phyloP scores from a whole-genome alignment of 2,329 filamentous ascomycete species.

The Aspergillus carbonarius region DNA sequence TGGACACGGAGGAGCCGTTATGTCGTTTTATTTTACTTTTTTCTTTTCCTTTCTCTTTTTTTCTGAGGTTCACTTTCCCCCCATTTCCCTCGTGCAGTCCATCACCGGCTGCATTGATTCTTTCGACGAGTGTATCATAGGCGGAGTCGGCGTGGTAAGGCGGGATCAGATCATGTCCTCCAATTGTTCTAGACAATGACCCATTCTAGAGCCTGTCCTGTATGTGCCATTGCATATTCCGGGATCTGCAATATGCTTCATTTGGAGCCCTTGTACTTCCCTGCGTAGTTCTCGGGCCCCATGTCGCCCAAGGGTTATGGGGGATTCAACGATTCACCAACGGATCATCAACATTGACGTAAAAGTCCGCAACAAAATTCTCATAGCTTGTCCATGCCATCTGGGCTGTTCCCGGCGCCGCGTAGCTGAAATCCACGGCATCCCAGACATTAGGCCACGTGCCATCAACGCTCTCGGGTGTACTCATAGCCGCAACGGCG shows the following conservation, averaged over 20 bases:
- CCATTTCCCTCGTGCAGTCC: background rate
- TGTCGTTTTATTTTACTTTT: background rate
- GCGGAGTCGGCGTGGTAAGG: background rate
- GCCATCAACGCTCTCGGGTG: constrained; percentile 6
- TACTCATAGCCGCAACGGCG: background rate
- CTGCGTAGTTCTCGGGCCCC: background rate
- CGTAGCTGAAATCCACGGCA: constrained; percentile 20
- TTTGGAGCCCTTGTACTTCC: background rate
- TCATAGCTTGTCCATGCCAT: constrained; percentile 30
- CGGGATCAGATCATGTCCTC: background rate
- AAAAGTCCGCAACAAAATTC: constrained; percentile 28
- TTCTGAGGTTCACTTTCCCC: background rate
- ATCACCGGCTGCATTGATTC: background rate
- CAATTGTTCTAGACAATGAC: background rate
- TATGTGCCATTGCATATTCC: background rate
- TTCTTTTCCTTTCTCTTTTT: background rate
- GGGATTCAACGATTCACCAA: constrained; percentile 14
- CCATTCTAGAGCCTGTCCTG: background rate
- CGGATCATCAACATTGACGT: constrained; percentile 25
- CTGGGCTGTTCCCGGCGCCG: constrained; percentile 11
- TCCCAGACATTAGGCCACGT: constrained; percentile 28
- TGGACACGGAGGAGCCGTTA: constrained; percentile 11
- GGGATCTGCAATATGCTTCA: background rate
- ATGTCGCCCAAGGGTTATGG: background rate
- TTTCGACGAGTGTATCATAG: constrained; percentile 11